Percentiles rank a stretch among this genome's conserved stretches.
These are phyloP conservation scores for Volvox carteri DNA, from an alignment of 163 green algal genomes.

Conservation along the genomic window DNA sequence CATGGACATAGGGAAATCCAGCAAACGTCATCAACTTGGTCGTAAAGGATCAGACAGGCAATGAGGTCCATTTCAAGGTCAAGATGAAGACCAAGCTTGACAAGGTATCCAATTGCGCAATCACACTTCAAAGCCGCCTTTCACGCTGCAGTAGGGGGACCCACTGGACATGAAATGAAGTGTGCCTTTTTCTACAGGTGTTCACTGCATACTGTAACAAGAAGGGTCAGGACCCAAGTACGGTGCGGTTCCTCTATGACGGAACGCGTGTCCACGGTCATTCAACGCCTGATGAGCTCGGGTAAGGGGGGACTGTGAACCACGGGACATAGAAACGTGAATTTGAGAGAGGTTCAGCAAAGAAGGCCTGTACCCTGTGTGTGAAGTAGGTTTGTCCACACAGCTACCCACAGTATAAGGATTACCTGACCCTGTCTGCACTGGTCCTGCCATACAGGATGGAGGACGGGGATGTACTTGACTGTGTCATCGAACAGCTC, in stretches of 20 bases:
- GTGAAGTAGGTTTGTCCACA: too few relatives aligned
- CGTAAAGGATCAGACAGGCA: constrained; percentile 67
- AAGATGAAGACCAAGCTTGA: constrained; percentile 70
- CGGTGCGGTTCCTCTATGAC: constrained; percentile 75
- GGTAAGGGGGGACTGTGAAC: constrained; percentile 19
- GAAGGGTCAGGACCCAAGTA: constrained; percentile 56
- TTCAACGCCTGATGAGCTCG: constrained; percentile 53
- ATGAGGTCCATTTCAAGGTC: constrained; percentile 72
- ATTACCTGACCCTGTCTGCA: too few relatives aligned
- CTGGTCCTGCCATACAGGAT: constrained; percentile 55
- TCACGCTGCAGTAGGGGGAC: too few relatives aligned
- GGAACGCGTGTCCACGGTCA: constrained; percentile 60
- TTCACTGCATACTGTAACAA: constrained; percentile 71
- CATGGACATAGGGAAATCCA: too few relatives aligned
- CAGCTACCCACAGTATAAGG: too few relatives aligned
- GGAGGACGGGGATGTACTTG: constrained; percentile 72
- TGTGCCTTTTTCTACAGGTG: constrained; percentile 49
- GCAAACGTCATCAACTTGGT: constrained; percentile 62
- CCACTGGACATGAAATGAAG: too few relatives aligned
- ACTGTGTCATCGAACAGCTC: constrained; percentile 78
- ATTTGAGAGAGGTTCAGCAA: too few relatives aligned
- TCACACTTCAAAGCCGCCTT: too few relatives aligned
- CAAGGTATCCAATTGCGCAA: constrained; percentile 57
- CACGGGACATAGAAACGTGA: too few relatives aligned
- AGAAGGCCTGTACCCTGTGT: too few relatives aligned